Conservation (phyloP, 139 green algal genomes). For the Zygnema cylindricum region DNA sequence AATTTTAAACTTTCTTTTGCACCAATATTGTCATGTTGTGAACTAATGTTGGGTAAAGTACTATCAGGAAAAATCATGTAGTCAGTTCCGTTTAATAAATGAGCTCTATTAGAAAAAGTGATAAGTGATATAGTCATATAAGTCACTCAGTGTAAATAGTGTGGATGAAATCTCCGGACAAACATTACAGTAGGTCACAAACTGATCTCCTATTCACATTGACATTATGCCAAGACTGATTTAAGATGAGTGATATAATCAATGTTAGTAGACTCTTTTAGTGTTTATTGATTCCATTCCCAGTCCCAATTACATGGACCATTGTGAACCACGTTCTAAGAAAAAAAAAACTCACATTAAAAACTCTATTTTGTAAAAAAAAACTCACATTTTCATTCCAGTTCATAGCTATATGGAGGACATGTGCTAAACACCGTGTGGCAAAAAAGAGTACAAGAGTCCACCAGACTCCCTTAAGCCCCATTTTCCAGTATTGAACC, state of each 20-base stretch:
- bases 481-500: background rate
- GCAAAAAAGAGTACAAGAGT: slow-evolving; percentile 46
- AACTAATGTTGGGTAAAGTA: too few relatives aligned
- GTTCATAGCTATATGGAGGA: background rate
- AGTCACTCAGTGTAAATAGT: background rate
- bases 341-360: background rate
- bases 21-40: too few relatives aligned
- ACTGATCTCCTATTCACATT: background rate
- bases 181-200: background rate
- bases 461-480: slow-evolving; percentile 18
- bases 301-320: background rate
- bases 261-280: background rate
- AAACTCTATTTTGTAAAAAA: background rate
- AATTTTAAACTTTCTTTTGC: too few relatives aligned
- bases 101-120: background rate
- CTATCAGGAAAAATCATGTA: background rate
- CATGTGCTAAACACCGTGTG: background rate
- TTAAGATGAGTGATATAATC: background rate
- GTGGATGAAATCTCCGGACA: background rate
- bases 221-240: background rate
- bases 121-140: background rate
- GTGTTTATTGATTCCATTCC: background rate
- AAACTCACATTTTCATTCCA: slow-evolving; percentile 14
- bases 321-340: background rate
- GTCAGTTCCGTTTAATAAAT: slow-evolving; percentile 2